phyloP scores from a whole-genome alignment of 129 eudicot species.

The Silybum marianum region DNA sequence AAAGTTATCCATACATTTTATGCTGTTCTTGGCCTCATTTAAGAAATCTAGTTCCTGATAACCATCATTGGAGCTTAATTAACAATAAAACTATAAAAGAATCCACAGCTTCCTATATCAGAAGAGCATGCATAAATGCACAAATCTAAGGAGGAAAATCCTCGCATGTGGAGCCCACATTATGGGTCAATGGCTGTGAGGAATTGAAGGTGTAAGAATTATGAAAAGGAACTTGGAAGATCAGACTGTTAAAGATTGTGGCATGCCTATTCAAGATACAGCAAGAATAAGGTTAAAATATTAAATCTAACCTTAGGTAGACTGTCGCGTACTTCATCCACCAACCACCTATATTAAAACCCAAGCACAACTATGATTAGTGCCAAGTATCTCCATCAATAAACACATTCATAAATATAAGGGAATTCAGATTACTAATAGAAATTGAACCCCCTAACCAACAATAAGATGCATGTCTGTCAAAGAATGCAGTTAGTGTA shows the following conservation, averaged over 20 bases:
- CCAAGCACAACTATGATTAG: constrained; percentile 10
- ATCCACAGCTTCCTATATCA: constrained; percentile 12
- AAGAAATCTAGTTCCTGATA: constrained; percentile 95
- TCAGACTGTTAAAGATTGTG: neutral
- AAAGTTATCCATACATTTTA: constrained; percentile 92
- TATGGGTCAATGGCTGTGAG: neutral
- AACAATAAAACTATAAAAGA: constrained; percentile 10
- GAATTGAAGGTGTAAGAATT: neutral
- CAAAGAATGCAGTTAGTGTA: neutral
- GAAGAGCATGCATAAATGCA: constrained; percentile 17
- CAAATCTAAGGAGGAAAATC: neutral
- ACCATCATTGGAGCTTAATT: constrained; percentile 35
- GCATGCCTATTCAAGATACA: constrained; percentile 6
- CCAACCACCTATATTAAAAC: constrained; percentile 72
- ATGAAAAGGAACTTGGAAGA: neutral
- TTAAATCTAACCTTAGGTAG: constrained; percentile 70
- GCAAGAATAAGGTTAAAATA: neutral
- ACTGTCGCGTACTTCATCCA: constrained; percentile 87
- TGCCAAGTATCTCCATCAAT: neutral
- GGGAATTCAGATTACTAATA: neutral
- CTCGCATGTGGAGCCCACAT: neutral
- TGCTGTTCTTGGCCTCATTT: constrained; percentile 90
- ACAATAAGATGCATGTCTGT: neutral
- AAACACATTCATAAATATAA: neutral
- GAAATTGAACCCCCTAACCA: neutral